These are phyloP conservation scores for Backusella luteola DNA, from an alignment of 192 early-diverging fungal species.

Conservation along the genomic window DNA sequence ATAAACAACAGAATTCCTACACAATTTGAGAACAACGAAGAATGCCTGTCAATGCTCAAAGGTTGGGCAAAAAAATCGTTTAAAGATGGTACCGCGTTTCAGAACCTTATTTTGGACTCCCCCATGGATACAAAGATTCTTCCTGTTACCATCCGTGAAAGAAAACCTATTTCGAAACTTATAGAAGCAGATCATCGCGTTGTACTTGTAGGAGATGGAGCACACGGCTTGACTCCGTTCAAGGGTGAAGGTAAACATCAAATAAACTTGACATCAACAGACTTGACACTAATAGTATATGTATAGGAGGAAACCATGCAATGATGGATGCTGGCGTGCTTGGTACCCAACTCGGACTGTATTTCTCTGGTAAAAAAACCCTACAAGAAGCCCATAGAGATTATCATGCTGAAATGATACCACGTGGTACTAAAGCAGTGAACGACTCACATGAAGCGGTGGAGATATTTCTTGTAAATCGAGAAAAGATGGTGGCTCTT, in stretches of 20 bases:
- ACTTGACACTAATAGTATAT: not conserved
- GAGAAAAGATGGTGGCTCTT: not conserved
- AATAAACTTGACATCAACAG: not conserved
- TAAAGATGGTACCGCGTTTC: not conserved
- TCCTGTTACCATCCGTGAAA: not conserved
- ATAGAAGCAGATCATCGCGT: not conserved
- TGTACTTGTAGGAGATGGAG: conserved; percentile 16
- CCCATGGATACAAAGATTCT: not conserved
- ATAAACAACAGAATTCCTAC: not conserved
- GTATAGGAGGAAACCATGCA: conserved; percentile 21
- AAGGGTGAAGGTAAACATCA: conserved; percentile 23
- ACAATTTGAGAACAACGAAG: not conserved
- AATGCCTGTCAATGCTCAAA: not conserved
- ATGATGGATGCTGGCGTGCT: conserved; percentile 17
- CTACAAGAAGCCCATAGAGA: not conserved
- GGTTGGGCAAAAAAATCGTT: not conserved
- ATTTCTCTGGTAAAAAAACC: not conserved
- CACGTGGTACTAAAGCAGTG: not conserved
- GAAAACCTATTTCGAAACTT: not conserved
- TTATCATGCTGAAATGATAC: conserved; percentile 9
- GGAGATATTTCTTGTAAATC: not conserved
- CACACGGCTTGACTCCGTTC: conserved; percentile 21
- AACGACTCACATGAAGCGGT: not conserved
- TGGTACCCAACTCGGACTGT: not conserved
- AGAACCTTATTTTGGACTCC: not conserved